A percentile compares a stretch with the other conserved stretches of the same genome.
These are phyloP conservation scores for Draba incana DNA, from an alignment of 345 rosid species.

Conservation along the genomic window DNA sequence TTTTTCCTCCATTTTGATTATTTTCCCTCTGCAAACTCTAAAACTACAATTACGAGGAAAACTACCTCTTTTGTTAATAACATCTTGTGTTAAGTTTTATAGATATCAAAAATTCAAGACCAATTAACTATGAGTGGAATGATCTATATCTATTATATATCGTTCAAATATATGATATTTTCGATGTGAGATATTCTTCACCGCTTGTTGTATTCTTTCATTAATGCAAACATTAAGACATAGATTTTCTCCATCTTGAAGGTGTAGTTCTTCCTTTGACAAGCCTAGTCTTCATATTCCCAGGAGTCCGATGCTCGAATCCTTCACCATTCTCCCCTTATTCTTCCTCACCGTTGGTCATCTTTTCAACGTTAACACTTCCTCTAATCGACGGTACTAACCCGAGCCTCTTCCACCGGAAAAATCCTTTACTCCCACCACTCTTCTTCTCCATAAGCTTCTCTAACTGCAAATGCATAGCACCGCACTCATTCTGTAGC, in stretches of 20 bases:
- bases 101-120: too few relatives aligned
- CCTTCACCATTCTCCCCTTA: constrained; percentile 47
- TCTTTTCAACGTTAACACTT: constrained; percentile 46
- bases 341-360: constrained; percentile 37
- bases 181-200: too few relatives aligned
- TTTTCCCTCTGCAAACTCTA: too few relatives aligned
- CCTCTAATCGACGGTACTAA: constrained; percentile 53
- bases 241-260: constrained; percentile 63
- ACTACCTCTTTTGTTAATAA: too few relatives aligned
- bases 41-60: too few relatives aligned
- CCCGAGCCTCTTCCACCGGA: constrained; percentile 80
- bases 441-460: constrained; percentile 74
- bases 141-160: too few relatives aligned
- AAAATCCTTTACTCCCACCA: constrained; percentile 74
- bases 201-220: not conserved
- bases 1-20: too few relatives aligned
- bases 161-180: too few relatives aligned
- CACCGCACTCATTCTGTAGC: constrained; percentile 64
- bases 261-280: constrained; percentile 58
- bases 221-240: constrained; percentile 44
- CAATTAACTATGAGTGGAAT: too few relatives aligned
- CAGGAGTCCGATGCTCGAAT: constrained; percentile 58
- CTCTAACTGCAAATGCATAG: constrained; percentile 76
- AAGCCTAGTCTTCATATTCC: constrained; percentile 65
- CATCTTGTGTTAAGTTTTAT: too few relatives aligned